Evolutionary conservation across 208 protist species (phyloP).

Genomic region (Acanthamoeba healyi): DNA sequence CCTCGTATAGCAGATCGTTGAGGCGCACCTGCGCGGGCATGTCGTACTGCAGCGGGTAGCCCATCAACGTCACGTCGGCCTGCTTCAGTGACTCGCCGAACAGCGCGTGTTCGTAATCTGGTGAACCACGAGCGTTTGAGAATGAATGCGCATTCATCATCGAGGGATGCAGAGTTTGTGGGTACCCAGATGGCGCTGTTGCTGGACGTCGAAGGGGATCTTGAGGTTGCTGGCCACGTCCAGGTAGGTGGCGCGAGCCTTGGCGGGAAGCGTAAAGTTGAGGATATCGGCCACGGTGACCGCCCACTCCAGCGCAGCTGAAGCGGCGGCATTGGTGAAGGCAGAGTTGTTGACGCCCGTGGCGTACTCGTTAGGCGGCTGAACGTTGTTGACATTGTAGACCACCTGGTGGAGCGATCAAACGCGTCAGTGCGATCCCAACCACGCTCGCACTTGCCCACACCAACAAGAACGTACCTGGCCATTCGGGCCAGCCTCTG

Average conservation of each 20-base stretch:
- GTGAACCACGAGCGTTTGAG: too few species aligned
- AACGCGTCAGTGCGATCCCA: not conserved
- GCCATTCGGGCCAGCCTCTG: not conserved
- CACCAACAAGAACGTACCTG: not conserved
- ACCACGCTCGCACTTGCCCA: not conserved
- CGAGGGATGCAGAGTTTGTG: too few species aligned
- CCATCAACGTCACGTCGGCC: conserved; percentile 72
- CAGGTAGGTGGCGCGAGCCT: conserved; percentile 17
- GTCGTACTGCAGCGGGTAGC: conserved; percentile 71
- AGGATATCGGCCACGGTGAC: conserved; percentile 4
- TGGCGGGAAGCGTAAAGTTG: conserved; percentile 20
- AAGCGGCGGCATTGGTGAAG: conserved; percentile 56
- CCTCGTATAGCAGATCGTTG: conserved; percentile 64
- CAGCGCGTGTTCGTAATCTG: conserved; percentile 36
- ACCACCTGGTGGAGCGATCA: not conserved
- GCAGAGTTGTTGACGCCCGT: conserved; percentile 60
- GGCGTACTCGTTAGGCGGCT: conserved; percentile 73
- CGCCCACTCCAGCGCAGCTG: conserved; percentile 47
- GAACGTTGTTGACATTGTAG: conserved; percentile 65
- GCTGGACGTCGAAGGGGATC: conserved; percentile 56
- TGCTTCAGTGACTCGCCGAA: conserved; percentile 68
- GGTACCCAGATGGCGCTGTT: conserved; percentile 61
- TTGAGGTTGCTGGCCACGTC: conserved; percentile 47
- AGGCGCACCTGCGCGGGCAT: conserved; percentile 55
- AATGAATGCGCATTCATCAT: too few species aligned